Base-by-base conservation (phyloP, 495 filamentous ascomycete species). In the Choiromyces venosus region DNA sequence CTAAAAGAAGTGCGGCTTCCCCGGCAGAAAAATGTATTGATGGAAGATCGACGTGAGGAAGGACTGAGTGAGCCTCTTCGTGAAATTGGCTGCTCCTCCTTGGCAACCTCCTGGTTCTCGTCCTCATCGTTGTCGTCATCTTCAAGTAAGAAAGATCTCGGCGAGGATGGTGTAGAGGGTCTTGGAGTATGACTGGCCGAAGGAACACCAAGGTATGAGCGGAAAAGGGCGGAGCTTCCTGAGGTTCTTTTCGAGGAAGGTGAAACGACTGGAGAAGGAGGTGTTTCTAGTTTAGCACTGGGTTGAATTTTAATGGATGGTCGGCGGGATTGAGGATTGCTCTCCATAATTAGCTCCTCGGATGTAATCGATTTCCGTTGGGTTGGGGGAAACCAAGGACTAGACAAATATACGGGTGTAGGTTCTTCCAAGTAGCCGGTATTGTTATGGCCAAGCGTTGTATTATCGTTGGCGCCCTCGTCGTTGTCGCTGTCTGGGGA, bases 21-120 rank as follows among this genome's bases (percentile, higher is more conserved):
- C 21, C 73, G 70, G 39, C 78, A 80, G 77, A 80, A 80, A 39
- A 80, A 80, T 10, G 77, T 79, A 10, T 70, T 66, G n/a, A 74
- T 37, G 21, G 78, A 80, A 56, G 78, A 80, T 46, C 75, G 75
- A 16, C 78, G 78, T 35, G 77, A 79, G 19, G 69, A 52, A 35
- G 78, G 74, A 35, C 69, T 39, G 36, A 75, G 38, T 21, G 72
- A 74, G 37, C 70, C 39, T 68, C 37, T 68, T 52, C 71, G 71
- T 37, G 73, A 74, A 5, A 35, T 61, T 10, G 71, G 68, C 37
- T 18, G 37, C 71, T 71, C 71, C 71, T 37, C 72, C 68, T 29
- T 37, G 73, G 64, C 72, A 67, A 56, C 67, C 39, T 19, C 56
- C 70, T 38, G 70, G 52, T 19, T 74, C 39, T 74, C 71, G 36